phyloP scores from a whole-genome alignment of 768 basidiomycete species.

The Panellus pusillus region DNA sequence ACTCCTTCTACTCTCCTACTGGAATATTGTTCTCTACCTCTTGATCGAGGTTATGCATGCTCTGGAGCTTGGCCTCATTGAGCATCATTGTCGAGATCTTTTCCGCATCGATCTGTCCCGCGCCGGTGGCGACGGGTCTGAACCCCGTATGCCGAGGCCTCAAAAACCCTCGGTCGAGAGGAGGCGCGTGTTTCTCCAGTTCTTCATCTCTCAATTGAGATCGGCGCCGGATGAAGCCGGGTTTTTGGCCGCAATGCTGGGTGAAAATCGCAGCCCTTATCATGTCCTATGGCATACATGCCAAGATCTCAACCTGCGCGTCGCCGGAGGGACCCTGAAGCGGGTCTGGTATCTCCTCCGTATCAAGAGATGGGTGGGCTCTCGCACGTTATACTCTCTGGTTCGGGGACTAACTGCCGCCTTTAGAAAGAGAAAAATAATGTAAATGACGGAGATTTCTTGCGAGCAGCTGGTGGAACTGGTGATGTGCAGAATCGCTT shows the following conservation, averaged over 20 bases:
- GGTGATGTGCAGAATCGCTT: no score
- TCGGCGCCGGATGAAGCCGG: not conserved
- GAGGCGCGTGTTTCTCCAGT: not conserved
- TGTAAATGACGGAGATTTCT: no score
- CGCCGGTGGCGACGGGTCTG: conserved; percentile 7
- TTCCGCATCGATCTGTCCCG: conserved; percentile 22
- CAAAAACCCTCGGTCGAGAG: not conserved
- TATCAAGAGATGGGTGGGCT: not conserved
- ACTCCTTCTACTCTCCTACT: no score
- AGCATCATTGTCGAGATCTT: conserved; percentile 32
- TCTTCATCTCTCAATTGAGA: not conserved
- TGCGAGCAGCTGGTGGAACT: no score
- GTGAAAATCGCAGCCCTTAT: no score
- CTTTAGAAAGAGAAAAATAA: no score
- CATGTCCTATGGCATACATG: not conserved
- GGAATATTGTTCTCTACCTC: no score
- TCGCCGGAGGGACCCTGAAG: not conserved
- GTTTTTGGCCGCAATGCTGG: not conserved
- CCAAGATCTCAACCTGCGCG: not conserved
- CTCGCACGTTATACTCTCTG: not conserved
- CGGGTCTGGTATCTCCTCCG: not conserved
- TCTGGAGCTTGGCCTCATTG: no score
- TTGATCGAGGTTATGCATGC: no score
- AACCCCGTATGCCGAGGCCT: not conserved
- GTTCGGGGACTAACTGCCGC: no score